A percentile compares a stretch with the other conserved stretches of the same genome.
These are phyloP conservation scores for Cinchona pubescens DNA, from an alignment of 257 asterid species.

Conservation along the genomic window DNA sequence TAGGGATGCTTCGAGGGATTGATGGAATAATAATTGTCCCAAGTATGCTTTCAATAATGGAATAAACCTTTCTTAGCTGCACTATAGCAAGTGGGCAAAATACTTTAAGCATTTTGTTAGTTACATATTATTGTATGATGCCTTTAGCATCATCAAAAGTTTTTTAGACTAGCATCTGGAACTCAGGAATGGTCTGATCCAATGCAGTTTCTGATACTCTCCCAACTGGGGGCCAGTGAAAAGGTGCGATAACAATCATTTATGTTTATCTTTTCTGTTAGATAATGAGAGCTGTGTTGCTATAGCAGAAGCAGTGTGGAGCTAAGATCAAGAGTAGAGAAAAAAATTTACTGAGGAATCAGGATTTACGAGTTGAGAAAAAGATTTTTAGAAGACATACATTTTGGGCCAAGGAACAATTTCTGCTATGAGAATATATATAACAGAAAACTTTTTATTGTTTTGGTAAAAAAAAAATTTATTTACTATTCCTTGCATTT, in stretches of 20 bases:
- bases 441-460: neutral
- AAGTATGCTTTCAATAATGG: slow-evolving; percentile 35
- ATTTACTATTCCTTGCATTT: no score
- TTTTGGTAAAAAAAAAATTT: no score
- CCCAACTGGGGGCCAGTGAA: slow-evolving; percentile 33
- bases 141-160: slow-evolving; percentile 39
- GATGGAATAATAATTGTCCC: slow-evolving; percentile 47
- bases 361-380: neutral
- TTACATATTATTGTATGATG: slow-evolving; percentile 29
- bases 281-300: neutral
- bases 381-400: neutral
- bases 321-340: neutral
- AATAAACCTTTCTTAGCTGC: slow-evolving; percentile 40
- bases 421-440: neutral
- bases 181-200: slow-evolving; percentile 21
- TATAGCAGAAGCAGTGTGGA: neutral
- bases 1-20: slow-evolving; percentile 6
- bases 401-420: no score
- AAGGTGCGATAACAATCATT: slow-evolving; percentile 32
- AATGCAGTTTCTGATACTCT: slow-evolving; percentile 31
- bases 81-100: slow-evolving; percentile 35
- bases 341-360: neutral
- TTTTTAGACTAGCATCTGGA: slow-evolving; percentile 21
- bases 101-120: slow-evolving; percentile 31
- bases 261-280: slow-evolving; percentile 27